Base-by-base conservation (phyloP, 2,329 filamentous ascomycete species). In the Chaetomium olivaceum region DNA sequence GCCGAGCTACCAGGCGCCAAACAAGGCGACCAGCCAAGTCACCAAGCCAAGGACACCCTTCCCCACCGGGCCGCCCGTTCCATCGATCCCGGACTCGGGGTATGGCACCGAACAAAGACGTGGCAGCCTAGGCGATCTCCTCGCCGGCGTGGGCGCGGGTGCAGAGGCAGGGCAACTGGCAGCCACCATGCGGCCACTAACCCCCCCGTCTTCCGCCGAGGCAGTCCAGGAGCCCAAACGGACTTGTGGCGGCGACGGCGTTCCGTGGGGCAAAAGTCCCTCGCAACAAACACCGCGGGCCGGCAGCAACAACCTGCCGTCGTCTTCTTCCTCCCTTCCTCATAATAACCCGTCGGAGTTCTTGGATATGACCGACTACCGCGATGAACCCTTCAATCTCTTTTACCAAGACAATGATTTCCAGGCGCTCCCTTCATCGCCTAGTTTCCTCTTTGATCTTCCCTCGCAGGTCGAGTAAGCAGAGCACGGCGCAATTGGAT, bases 61-160 rank as follows among this genome's bases (percentile, higher is more conserved):
- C n/a, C 62, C 48, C 55, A 66, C 9, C 60, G 50, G 16, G 4
- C 62, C 62, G 1, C 68, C 51, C 6, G 16, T n/a, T 19, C 52
- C 65, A 3, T 70, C 70, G 5, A 68, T 71, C n/a, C 61, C 71
- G 14, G 71, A 72, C 63, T 72, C 71, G n/a, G 71, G 67, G 14
- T 72, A 72, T 52, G 63, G 58, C 31, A 71, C 68, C 25, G 67
- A 71, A 21, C 43, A 66, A 4, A 29, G 71, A 19, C 65, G 70
- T 27, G 61, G 67, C 48, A 72, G 71, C 52, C 43, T 72, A n/a
- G 67, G 61, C 43, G 68, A 69, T 23, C n/a, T 63, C 11, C 25
- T 33, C n/a, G 2, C 23, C 12, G 33, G 54, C n/a, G 39, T 43
- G 16, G 39, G 39, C 39, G 39, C 39, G 7, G 39, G 39, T 7